These are phyloP conservation scores for Malbranchea cinnamomea DNA, from an alignment of 2,329 filamentous ascomycete genomes.

Conservation along the genomic window DNA sequence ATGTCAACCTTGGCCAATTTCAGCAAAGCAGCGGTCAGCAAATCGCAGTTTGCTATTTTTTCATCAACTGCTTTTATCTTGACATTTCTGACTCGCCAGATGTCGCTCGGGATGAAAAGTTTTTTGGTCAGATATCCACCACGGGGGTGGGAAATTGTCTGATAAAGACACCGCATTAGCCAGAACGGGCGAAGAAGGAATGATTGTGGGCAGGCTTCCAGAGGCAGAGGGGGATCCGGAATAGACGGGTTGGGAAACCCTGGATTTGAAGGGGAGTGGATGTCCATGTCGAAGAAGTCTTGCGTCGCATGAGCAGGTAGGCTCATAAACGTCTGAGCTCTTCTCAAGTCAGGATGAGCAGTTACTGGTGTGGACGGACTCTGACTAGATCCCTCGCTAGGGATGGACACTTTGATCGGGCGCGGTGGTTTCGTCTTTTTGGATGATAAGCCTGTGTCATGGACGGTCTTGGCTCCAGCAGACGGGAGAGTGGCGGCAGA, in stretches of 20 bases:
- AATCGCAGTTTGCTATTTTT: conserved; percentile 82
- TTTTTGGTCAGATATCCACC: conserved; percentile 86
- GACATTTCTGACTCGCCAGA: conserved; percentile 86
- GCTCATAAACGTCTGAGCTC: conserved; percentile 42
- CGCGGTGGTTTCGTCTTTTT: too few relatives aligned
- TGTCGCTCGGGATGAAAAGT: conserved; percentile 80
- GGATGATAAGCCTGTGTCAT: too few relatives aligned
- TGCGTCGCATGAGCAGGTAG: conserved; percentile 51
- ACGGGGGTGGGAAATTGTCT: conserved; percentile 78
- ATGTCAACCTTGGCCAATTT: conserved; percentile 76
- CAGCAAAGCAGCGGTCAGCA: conserved; percentile 73
- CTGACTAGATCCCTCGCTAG: conserved; percentile 2
- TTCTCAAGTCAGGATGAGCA: conserved; percentile 52
- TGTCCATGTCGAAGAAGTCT: conserved; percentile 70
- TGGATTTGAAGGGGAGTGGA: conserved; percentile 51
- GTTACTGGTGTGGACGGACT: conserved; percentile 38
- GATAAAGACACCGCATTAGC: conserved; percentile 89
- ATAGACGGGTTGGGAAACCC: conserved; percentile 51
- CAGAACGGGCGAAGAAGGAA: conserved; percentile 88
- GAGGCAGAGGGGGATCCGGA: conserved; percentile 53
- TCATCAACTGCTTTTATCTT: conserved; percentile 87
- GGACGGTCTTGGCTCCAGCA: too few relatives aligned
- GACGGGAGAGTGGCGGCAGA: too few relatives aligned
- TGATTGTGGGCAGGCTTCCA: conserved; percentile 86
- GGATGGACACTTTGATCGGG: conserved; percentile 1